phyloP scores from a whole-genome alignment of 2,329 filamentous ascomycete species.

The Venturia effusa region DNA sequence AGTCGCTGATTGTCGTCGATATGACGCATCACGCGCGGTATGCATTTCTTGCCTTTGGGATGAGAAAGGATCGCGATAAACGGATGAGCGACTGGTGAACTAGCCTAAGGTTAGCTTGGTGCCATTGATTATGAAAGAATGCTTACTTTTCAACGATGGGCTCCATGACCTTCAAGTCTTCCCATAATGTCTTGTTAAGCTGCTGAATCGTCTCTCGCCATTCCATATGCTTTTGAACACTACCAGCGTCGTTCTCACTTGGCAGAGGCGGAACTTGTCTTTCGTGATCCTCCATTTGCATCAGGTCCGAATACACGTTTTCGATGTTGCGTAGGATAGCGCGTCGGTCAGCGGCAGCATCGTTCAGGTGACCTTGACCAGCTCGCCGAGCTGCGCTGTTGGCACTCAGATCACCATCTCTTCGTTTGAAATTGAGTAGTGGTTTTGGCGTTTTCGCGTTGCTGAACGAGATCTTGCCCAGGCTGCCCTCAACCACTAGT shows the following conservation, averaged over 20 bases:
- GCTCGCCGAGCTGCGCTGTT: conserved; percentile 33
- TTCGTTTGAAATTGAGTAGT: conserved; percentile 86
- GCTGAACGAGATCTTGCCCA: conserved; percentile 98
- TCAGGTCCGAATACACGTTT: conserved; percentile 73
- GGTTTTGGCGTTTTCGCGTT: conserved; percentile 97
- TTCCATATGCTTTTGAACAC: conserved; percentile 63
- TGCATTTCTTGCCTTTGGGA: conserved; percentile 90
- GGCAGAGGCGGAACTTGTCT: conserved; percentile 62
- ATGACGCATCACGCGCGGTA: conserved; percentile 89
- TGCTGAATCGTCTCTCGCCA: conserved; percentile 62
- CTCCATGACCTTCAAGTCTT: conserved; percentile 81
- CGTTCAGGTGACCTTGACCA: conserved; percentile 36
- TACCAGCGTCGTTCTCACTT: conserved; percentile 54
- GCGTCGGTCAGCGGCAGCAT: conserved; percentile 2
- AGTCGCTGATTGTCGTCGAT: conserved; percentile 87
- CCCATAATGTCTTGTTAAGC: conserved; percentile 77
- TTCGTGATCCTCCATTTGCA: conserved; percentile 91
- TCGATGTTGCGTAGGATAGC: conserved; percentile 68
- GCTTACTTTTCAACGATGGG: conserved; percentile 55
- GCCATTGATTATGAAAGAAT: too few species aligned
- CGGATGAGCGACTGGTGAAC: conserved; percentile 62
- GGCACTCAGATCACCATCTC: conserved; percentile 55
- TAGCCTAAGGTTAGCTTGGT: too few species aligned
- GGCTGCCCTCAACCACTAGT: conserved; percentile 86
- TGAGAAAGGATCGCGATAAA: conserved; percentile 95